phyloP scores from a whole-genome alignment of 306 rosid genomes.

The Trifolium pratense region DNA sequence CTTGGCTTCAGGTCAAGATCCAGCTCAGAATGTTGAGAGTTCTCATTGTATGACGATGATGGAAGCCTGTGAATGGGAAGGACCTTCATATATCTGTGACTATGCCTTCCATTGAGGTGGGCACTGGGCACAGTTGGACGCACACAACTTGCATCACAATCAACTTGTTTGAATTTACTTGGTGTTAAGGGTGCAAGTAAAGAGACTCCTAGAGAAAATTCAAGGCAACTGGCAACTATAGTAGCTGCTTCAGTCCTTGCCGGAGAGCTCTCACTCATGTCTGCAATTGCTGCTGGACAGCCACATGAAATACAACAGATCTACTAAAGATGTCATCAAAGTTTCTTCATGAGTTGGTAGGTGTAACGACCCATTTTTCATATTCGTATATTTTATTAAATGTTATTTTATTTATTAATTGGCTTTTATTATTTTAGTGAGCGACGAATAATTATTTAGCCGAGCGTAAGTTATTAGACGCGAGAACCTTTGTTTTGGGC shows the following conservation, averaged over 20 bases:
- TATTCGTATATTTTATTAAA: no score
- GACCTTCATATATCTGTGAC: slow-evolving; percentile 92
- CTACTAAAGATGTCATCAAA: slow-evolving; percentile 62
- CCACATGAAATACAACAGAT: slow-evolving; percentile 96
- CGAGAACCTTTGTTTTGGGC: no score
- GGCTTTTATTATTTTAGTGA: no score
- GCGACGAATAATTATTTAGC: no score
- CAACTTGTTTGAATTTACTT: slow-evolving; percentile 86
- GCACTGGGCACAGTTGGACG: slow-evolving; percentile 98
- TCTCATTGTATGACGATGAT: slow-evolving; percentile 94
- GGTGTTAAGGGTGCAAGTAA: slow-evolving; percentile 90
- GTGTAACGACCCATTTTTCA: no score
- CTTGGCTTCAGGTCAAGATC: slow-evolving; percentile 96
- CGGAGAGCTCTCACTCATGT: slow-evolving; percentile 91
- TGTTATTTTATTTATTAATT: no score
- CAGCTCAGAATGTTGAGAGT: slow-evolving; percentile 94
- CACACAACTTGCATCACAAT: slow-evolving; percentile 91
- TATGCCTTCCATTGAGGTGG: slow-evolving; percentile 97
- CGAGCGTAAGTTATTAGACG: no score
- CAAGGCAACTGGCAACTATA: slow-evolving; percentile 70
- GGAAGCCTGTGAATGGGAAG: slow-evolving; percentile 77
- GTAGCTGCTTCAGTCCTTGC: slow-evolving; percentile 93
- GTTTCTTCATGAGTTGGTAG: slow-evolving; percentile 48
- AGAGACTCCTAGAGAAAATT: slow-evolving; percentile 74
- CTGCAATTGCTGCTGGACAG: slow-evolving; percentile 96